A percentile compares a stretch with the other conserved stretches of the same genome.
These are phyloP conservation scores for Eremothecium gossypii DNA, from an alignment of 1,139 yeast species.

Conservation along the genomic window DNA sequence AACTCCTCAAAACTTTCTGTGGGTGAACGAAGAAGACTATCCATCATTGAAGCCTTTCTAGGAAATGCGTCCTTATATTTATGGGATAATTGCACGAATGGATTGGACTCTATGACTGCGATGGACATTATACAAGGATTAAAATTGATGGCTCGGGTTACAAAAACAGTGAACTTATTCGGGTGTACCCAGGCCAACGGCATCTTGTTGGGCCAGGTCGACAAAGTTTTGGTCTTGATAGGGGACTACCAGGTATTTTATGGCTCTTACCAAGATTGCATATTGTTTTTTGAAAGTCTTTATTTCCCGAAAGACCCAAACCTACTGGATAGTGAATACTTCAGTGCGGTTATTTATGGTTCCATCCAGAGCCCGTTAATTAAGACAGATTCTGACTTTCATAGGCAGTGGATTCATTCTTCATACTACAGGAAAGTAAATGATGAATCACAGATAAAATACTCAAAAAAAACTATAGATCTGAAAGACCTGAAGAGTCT, in stretches of 20 bases:
- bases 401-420: constrained; percentile 53
- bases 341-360: constrained; percentile 44
- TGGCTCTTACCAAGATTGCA: constrained; percentile 37
- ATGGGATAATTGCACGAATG: constrained; percentile 51
- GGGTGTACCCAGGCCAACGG: constrained; percentile 46
- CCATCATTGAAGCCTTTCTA: constrained; percentile 41
- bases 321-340: constrained; percentile 46
- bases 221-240: constrained; percentile 39
- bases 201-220: constrained; percentile 39
- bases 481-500: not conserved
- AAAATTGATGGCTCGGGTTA: constrained; percentile 36
- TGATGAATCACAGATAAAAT: not conserved
- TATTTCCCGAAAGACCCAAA: constrained; percentile 42
- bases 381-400: constrained; percentile 54
- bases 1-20: constrained; percentile 38
- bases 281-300: constrained; percentile 36
- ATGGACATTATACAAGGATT: constrained; percentile 40
- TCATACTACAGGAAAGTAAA: constrained; percentile 31
- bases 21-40: constrained; percentile 39
- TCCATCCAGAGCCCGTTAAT: constrained; percentile 43
- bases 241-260: constrained; percentile 38
- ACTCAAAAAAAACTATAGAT: no score
- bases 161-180: constrained; percentile 39
- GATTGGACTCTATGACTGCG: constrained; percentile 43
- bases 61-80: constrained; percentile 40